Conservation (phyloP, 2,329 filamentous ascomycete species). For the Colletotrichum melonis region DNA sequence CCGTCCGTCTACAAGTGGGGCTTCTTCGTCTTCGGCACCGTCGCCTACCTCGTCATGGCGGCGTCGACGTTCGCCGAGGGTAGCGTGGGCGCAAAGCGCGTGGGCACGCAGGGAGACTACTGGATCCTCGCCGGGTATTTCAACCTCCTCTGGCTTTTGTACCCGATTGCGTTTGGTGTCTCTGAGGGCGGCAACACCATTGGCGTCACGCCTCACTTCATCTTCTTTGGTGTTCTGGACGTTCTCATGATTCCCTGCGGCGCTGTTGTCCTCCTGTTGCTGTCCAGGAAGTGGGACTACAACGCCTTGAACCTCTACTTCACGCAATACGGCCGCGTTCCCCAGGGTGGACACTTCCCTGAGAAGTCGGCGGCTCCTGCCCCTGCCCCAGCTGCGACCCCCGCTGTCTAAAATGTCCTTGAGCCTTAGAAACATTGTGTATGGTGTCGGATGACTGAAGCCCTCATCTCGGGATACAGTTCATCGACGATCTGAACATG, state of each 20-base stretch:
- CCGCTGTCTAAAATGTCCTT: background rate
- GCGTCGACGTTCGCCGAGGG: slow-evolving; percentile 55
- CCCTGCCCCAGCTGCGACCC: slow-evolving; percentile 39
- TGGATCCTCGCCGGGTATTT: slow-evolving; percentile 56
- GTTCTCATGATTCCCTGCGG: slow-evolving; percentile 58
- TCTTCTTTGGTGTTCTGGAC: slow-evolving; percentile 68
- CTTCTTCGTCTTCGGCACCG: slow-evolving; percentile 64
- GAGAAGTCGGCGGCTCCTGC: slow-evolving; percentile 53
- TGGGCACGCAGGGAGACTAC: slow-evolving; percentile 59
- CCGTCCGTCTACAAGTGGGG: slow-evolving; percentile 66
- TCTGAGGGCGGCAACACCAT: slow-evolving; percentile 64
- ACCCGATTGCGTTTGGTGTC: slow-evolving; percentile 65
- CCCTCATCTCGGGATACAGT: background rate
- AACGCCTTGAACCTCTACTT: slow-evolving; percentile 62
- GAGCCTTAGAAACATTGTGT: background rate
- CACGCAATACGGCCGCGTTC: slow-evolving; percentile 65
- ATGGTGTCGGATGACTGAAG: background rate
- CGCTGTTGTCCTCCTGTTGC: slow-evolving; percentile 53
- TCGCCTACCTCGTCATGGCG: slow-evolving; percentile 59
- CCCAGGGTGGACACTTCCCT: slow-evolving; percentile 55
- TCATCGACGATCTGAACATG: background rate
- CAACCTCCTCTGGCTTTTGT: slow-evolving; percentile 65
- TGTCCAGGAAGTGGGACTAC: slow-evolving; percentile 64
- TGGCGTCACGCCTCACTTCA: slow-evolving; percentile 55
- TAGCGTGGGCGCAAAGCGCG: slow-evolving; percentile 49